phyloP scores from a whole-genome alignment of 805 yeast species.

The Torulaspora microellipsoides region DNA sequence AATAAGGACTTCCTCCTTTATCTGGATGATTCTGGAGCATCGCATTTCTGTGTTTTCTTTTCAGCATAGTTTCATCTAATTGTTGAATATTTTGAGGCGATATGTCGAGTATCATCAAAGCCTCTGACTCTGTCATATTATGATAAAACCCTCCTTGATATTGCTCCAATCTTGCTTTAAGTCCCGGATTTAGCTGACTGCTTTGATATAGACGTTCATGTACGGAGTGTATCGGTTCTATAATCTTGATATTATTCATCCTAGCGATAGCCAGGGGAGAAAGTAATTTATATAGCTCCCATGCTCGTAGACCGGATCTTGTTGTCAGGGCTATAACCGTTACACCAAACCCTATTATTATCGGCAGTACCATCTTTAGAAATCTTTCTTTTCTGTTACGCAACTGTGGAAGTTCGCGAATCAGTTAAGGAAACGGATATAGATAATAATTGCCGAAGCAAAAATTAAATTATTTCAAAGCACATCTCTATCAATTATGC shows the following conservation, averaged over 20 bases:
- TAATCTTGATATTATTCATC: conserved; percentile 25
- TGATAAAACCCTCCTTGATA: conserved; percentile 60
- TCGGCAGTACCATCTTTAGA: conserved; percentile 31
- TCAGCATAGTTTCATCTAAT: conserved; percentile 48
- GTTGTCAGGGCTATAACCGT: conserved; percentile 26
- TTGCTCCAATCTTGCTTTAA: conserved; percentile 24
- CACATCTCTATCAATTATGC: too few species aligned
- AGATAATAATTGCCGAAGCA: too few species aligned
- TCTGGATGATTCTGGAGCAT: conserved; percentile 93
- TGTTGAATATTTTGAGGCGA: conserved; percentile 50
- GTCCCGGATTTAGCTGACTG: conserved; percentile 10
- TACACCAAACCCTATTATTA: conserved; percentile 29
- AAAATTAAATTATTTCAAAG: too few species aligned
- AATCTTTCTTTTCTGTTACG: too few species aligned
- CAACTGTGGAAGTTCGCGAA: too few species aligned
- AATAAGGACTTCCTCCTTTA: conserved; percentile 84
- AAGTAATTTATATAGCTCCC: conserved; percentile 27
- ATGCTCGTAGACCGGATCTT: conserved; percentile 30
- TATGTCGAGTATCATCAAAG: conserved; percentile 59
- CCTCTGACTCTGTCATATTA: conserved; percentile 67
- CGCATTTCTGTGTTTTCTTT: conserved; percentile 75
- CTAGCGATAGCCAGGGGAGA: conserved; percentile 29
- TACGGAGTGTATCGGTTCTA: conserved; percentile 5
- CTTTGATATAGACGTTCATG: conserved; percentile 16
- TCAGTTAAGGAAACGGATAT: too few species aligned